phyloP scores from a whole-genome alignment of 306 rosid species.

The Medicago ruthenica region DNA sequence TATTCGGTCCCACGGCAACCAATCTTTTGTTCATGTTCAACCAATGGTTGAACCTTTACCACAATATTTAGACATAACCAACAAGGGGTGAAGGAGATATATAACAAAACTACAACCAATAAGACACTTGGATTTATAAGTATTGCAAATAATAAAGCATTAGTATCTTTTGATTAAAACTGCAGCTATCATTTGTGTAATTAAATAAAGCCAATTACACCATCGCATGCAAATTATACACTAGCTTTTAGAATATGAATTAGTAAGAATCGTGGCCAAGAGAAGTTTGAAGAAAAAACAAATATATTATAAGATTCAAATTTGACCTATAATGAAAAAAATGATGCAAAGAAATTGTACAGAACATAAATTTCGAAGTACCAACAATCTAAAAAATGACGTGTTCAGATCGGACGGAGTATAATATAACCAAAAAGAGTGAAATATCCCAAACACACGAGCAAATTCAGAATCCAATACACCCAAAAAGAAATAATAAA shows the following conservation, averaged over 20 bases:
- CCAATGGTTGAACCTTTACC: background rate
- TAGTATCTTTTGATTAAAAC: background rate
- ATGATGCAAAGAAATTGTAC: background rate
- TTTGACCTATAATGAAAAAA: background rate
- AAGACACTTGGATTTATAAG: background rate
- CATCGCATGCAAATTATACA: background rate
- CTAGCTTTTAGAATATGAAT: background rate
- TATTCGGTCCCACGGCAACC: background rate
- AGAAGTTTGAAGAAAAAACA: background rate
- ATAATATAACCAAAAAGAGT: background rate
- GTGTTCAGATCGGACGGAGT: background rate
- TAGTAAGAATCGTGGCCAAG: background rate
- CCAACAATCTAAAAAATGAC: conserved; percentile 8
- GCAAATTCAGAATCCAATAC: background rate
- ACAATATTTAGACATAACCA: background rate
- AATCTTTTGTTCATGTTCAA: background rate
- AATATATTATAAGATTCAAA: background rate
- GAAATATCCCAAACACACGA: background rate
- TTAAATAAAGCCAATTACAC: background rate
- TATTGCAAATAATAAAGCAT: background rate
- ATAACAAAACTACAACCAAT: background rate
- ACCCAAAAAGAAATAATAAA: no score
- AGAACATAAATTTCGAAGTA: background rate
- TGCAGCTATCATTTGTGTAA: background rate
- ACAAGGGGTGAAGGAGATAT: background rate